Base-by-base conservation (phyloP, 2,329 filamentous ascomycete genomes). In the Dothistroma septosporum region DNA sequence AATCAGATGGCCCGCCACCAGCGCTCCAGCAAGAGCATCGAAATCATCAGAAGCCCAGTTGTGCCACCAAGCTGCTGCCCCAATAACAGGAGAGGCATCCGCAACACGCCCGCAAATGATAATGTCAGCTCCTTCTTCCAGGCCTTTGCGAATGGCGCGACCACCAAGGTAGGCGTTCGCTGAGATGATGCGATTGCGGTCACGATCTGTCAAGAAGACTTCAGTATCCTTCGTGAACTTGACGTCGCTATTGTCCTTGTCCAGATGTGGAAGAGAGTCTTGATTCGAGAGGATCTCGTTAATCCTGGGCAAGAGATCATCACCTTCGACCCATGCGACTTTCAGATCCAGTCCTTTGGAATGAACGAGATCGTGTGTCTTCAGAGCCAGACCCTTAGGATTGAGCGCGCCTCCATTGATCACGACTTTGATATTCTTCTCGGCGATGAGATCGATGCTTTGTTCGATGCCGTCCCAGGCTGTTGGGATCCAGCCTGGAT, bases 361-460 rank as follows among this genome's bases (percentile, higher is more conserved):
- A 53, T 50, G 60, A 37, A 65, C 62, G 32, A 82, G 60, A 31
- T 75, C 68, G 16, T 76, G 66, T 0, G 77, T 72, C 66, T 79
- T 78, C 57, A 79, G 66, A 1, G 83, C 82, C 12, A 86, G 66
- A 0, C 79, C 83, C 61, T 76, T 76, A 0, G 83, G 83, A 58
- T 85, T 82, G 19, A 83, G 74, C 2, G 77, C 80, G 0, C 83
- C 83, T 2, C 82, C 83, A 61, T 85, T 84, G 57, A 83, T 74
- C 35, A 84, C 73, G n/a, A 85, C 73, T 61, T 82, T 83, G 71
- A 85, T 84, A 0, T 75, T 69, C 59, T 81, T 81, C 53, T 79
- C 69, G 2, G 75, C 69, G 65, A 81, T 72, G 0, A 80, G 68
- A 3, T 80, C 75, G 16, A 83, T 75, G 0, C 75, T 77, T 66